Evolutionary conservation across 164 flowering plant species (phyloP).

Genomic region (Santalum album): DNA sequence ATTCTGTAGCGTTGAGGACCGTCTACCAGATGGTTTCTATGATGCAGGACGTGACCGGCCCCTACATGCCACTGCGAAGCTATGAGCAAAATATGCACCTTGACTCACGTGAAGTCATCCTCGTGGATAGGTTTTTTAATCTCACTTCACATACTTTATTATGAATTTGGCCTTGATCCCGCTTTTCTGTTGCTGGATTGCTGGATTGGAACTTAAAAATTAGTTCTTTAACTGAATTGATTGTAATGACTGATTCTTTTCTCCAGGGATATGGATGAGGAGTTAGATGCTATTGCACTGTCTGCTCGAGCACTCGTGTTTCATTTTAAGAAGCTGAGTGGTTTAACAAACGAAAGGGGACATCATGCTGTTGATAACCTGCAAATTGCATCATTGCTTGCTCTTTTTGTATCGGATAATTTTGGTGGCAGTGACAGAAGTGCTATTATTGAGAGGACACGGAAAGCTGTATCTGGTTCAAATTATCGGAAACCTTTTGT

Average conservation of each 20-base stretch:
- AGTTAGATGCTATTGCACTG: slow-evolving; percentile 54
- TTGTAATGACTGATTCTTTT: slow-evolving; percentile 4
- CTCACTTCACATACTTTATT: neutral
- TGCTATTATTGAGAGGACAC: slow-evolving; percentile 36
- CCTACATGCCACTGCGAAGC: slow-evolving; percentile 56
- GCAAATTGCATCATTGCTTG: slow-evolving; percentile 75
- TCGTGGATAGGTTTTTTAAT: slow-evolving; percentile 63
- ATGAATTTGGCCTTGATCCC: neutral
- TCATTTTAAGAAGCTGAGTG: slow-evolving; percentile 34
- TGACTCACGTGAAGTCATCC: slow-evolving; percentile 88
- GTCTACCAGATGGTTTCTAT: slow-evolving; percentile 87
- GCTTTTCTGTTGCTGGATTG: neutral
- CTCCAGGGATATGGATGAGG: slow-evolving; percentile 67
- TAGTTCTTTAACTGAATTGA: slow-evolving; percentile 5
- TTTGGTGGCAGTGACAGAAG: slow-evolving; percentile 90
- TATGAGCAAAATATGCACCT: slow-evolving; percentile 54
- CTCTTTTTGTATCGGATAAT: slow-evolving; percentile 88
- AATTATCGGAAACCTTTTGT: slow-evolving; percentile 77
- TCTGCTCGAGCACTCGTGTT: slow-evolving; percentile 62
- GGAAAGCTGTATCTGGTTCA: slow-evolving; percentile 68
- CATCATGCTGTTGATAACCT: slow-evolving; percentile 31
- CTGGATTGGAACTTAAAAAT: neutral
- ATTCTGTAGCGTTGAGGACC: slow-evolving; percentile 62
- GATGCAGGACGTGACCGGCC: slow-evolving; percentile 96
- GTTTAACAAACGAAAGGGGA: slow-evolving; percentile 19